Evolutionary conservation across 495 filamentous ascomycete genomes (phyloP).

Genomic region (Alectoria sarmentosa): DNA sequence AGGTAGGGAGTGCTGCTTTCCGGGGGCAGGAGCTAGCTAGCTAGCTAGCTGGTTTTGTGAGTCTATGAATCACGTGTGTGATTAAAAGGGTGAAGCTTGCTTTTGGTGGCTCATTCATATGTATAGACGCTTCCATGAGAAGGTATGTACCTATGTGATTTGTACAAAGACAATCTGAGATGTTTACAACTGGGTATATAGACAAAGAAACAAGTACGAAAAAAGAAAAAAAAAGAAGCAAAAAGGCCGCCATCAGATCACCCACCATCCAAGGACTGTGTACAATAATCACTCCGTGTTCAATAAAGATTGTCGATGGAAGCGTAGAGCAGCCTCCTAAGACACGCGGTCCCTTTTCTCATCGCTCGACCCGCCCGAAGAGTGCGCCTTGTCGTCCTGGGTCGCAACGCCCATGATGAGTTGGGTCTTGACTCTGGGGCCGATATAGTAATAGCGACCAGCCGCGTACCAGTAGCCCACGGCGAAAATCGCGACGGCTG

Average conservation of each 20-base stretch:
- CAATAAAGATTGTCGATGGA: too few species aligned
- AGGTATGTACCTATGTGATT: too few species aligned
- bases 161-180: neutral
- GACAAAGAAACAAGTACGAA: neutral
- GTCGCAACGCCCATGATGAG: constrained; percentile 22
- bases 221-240: too few species aligned
- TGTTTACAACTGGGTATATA: neutral
- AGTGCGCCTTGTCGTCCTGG: constrained; percentile 5
- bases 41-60: too few species aligned
- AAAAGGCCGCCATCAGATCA: neutral
- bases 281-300: neutral
- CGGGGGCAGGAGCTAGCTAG: too few species aligned
- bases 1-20: too few species aligned
- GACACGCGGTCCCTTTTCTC: constrained; percentile 7
- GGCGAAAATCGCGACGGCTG: constrained; percentile 39
- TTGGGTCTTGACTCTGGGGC: constrained; percentile 42
- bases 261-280: neutral
- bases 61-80: too few species aligned
- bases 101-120: too few species aligned
- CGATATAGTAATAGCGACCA: constrained; percentile 45
- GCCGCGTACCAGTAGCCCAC: constrained; percentile 44
- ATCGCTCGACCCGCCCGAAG: constrained; percentile 10
- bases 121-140: too few species aligned
- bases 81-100: too few species aligned
- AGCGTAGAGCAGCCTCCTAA: too few species aligned